Conservation (phyloP, 495 filamentous ascomycete genomes). For the Hypoxylon lienhwacheense region DNA sequence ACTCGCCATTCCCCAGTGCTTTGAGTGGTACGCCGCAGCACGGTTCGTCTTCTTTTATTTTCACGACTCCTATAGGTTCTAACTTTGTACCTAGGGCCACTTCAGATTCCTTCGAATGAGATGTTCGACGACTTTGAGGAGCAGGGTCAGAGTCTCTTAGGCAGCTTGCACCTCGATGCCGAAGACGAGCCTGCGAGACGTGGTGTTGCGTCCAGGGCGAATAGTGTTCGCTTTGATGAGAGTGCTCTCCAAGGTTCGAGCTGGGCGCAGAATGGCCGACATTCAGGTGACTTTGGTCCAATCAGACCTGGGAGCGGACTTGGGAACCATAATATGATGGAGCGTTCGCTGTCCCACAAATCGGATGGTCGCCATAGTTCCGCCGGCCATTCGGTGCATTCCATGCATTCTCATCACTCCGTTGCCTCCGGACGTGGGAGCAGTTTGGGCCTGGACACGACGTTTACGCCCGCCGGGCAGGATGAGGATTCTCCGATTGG, state of each 20-base stretch:
- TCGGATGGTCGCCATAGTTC: constrained; percentile 97
- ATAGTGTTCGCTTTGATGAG: constrained; percentile 98
- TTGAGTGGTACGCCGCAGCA: constrained; percentile 78
- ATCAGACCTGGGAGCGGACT: constrained; percentile 77
- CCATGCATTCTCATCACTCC: constrained; percentile 55
- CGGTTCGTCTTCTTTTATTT: constrained; percentile 55
- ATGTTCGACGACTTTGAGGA: constrained; percentile 80
- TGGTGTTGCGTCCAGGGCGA: constrained; percentile 83
- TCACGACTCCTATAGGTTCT: constrained; percentile 22
- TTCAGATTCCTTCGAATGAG: constrained; percentile 72
- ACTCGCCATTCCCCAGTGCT: constrained; percentile 79
- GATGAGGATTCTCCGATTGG: constrained; percentile 66
- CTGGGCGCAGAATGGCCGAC: constrained; percentile 78
- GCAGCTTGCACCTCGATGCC: constrained; percentile 75
- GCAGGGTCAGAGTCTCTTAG: constrained; percentile 68
- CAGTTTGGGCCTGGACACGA: constrained; percentile 78
- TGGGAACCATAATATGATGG: constrained; percentile 80
- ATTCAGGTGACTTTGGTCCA: constrained; percentile 77
- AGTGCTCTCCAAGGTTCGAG: constrained; percentile 85
- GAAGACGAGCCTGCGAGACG: constrained; percentile 87
- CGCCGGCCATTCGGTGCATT: constrained; percentile 77
- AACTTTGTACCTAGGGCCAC: constrained; percentile 58
- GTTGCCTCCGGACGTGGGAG: constrained; percentile 73
- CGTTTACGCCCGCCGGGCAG: constrained; percentile 63
- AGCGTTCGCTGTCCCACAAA: constrained; percentile 89